phyloP scores from a whole-genome alignment of 2,329 filamentous ascomycete genomes.

The Cytospora piceae region DNA sequence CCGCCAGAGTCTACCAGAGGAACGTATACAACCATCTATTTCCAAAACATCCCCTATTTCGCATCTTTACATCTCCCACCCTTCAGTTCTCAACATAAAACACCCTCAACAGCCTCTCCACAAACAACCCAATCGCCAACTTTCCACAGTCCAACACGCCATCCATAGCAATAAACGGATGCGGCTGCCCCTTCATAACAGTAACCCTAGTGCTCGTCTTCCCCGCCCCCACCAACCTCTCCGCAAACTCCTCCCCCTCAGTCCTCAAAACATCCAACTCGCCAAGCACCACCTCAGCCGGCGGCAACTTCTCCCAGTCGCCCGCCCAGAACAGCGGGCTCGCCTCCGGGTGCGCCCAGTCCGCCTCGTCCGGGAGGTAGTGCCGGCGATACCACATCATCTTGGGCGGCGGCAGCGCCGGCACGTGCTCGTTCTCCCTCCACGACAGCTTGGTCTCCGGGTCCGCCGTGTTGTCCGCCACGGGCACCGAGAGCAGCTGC shows the following conservation, averaged over 20 bases:
- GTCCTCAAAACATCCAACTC: slow-evolving; percentile 60
- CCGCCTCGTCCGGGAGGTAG: slow-evolving; percentile 54
- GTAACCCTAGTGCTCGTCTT: slow-evolving; percentile 50
- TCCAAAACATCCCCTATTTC: background rate
- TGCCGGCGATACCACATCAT: slow-evolving; percentile 65
- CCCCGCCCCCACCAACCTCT: slow-evolving; percentile 50
- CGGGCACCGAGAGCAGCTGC: slow-evolving; percentile 61
- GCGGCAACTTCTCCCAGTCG: slow-evolving; percentile 54
- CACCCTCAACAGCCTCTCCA: slow-evolving; percentile 25
- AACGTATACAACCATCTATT: background rate
- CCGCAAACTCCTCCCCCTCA: slow-evolving; percentile 56
- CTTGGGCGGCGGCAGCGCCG: slow-evolving; percentile 57
- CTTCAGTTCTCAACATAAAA: slow-evolving; percentile 27
- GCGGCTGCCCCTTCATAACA: slow-evolving; percentile 58
- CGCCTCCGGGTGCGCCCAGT: slow-evolving; percentile 55
- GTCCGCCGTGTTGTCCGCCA: slow-evolving; percentile 60
- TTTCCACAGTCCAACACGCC: slow-evolving; percentile 55
- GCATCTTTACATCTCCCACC: background rate
- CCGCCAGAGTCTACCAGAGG: too few relatives aligned
- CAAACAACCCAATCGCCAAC: slow-evolving; percentile 49
- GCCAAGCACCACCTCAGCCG: slow-evolving; percentile 56
- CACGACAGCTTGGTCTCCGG: slow-evolving; percentile 50
- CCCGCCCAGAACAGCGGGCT: slow-evolving; percentile 56
- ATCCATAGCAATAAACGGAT: slow-evolving; percentile 64
- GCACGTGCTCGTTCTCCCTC: slow-evolving; percentile 53